A percentile compares a stretch with the other conserved stretches of the same genome.
Conservation (phyloP, 2,329 filamentous ascomycete species). For the Talaromyces marneffei region DNA sequence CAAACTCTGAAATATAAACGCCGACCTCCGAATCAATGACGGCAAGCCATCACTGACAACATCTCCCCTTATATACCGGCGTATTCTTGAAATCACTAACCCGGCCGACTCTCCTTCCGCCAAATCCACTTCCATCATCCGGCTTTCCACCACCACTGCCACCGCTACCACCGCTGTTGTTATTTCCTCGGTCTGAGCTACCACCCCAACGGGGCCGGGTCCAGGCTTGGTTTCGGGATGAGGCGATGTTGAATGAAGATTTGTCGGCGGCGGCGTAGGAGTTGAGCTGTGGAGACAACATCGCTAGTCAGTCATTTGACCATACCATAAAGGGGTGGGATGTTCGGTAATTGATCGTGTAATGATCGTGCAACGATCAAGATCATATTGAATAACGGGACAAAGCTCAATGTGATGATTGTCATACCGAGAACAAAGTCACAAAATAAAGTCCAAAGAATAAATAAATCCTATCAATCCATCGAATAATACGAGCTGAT, state of each 20-base stretch:
- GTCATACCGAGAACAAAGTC: conserved; percentile 43
- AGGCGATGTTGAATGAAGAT: conserved; percentile 42
- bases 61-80: conserved; percentile 39
- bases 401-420: conserved; percentile 11
- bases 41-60: conserved; percentile 32
- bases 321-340: not conserved
- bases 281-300: conserved; percentile 33
- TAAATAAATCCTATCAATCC: conserved; percentile 39
- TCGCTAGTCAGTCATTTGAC: not conserved
- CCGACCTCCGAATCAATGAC: not conserved
- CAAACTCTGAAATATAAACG: not conserved
- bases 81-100: conserved; percentile 43
- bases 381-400: not conserved
- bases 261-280: conserved; percentile 41
- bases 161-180: conserved; percentile 21
- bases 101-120: conserved; percentile 37
- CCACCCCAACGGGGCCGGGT: conserved; percentile 24
- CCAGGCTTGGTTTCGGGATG: conserved; percentile 22
- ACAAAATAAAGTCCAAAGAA: conserved; percentile 47
- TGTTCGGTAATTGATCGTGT: not conserved
- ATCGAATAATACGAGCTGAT: conserved; percentile 37
- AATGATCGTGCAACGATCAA: not conserved
- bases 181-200: conserved; percentile 24
- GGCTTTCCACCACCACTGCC: conserved; percentile 26
- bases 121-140: conserved; percentile 25